Conservation (phyloP, 768 basidiomycete genomes). For the Porphyrellus cyaneotinctus region DNA sequence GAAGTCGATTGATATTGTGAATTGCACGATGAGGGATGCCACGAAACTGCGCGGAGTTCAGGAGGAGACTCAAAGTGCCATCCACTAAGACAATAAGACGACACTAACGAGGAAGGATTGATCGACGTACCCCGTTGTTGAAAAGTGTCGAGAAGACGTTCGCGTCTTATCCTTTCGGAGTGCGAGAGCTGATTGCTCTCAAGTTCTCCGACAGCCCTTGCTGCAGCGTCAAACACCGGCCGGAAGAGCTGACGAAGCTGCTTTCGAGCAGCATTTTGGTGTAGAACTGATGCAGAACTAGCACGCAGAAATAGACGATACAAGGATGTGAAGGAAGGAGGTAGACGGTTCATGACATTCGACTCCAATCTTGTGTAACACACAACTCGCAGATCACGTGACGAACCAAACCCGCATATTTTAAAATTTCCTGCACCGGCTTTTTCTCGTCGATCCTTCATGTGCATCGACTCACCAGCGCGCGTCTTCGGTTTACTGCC, state of each 20-base stretch:
- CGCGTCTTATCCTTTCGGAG: constrained; percentile 29
- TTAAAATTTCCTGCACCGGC: no score
- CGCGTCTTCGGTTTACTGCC: not conserved
- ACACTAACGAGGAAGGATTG: not conserved
- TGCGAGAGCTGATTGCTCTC: constrained; percentile 27
- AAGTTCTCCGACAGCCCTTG: constrained; percentile 39
- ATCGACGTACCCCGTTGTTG: constrained; percentile 47
- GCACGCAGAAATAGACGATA: constrained; percentile 60
- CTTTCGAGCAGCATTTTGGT: constrained; percentile 41
- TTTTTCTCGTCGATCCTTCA: constrained; percentile 1
- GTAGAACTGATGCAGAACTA: constrained; percentile 53
- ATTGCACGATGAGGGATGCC: constrained; percentile 60
- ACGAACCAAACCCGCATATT: not conserved
- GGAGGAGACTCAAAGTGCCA: constrained; percentile 56
- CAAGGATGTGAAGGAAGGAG: constrained; percentile 46
- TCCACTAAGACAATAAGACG: constrained; percentile 50
- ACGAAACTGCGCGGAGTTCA: constrained; percentile 57
- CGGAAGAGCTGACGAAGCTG: constrained; percentile 49
- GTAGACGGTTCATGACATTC: constrained; percentile 19
- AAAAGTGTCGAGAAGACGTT: constrained; percentile 50
- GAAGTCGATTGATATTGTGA: constrained; percentile 44
- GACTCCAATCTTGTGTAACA: not conserved
- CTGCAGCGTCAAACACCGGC: constrained; percentile 53
- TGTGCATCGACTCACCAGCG: not conserved
- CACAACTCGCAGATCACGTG: constrained; percentile 13